phyloP scores from a whole-genome alignment of 768 basidiomycete genomes.

The Ramaria sp. region DNA sequence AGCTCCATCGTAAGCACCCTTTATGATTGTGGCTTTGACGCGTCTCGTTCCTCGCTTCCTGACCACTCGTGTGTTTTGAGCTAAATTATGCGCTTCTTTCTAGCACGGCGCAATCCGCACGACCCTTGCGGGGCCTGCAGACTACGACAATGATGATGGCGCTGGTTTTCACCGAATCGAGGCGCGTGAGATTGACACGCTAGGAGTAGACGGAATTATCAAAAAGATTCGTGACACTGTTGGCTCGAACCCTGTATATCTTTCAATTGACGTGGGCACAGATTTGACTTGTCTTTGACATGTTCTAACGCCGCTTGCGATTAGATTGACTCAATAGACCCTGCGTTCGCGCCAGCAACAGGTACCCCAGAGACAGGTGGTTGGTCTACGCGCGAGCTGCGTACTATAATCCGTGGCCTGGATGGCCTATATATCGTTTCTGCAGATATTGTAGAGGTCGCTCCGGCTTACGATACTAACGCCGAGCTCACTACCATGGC shows the following conservation, averaged over 20 bases:
- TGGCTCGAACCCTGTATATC: slow-evolving; percentile 63
- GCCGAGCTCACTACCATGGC: slow-evolving; percentile 56
- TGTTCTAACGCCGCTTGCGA: not conserved
- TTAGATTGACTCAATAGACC: slow-evolving; percentile 73
- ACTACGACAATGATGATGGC: slow-evolving; percentile 67
- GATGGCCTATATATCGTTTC: slow-evolving; percentile 70
- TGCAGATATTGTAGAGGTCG: slow-evolving; percentile 78
- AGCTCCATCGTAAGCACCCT: slow-evolving; percentile 71
- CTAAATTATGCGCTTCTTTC: too few species aligned
- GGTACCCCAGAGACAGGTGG: slow-evolving; percentile 75
- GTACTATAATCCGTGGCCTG: slow-evolving; percentile 64
- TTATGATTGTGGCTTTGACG: slow-evolving; percentile 13
- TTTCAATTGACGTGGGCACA: slow-evolving; percentile 59
- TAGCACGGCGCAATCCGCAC: slow-evolving; percentile 84
- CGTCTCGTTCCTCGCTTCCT: slow-evolving; percentile 11
- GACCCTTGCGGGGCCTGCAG: slow-evolving; percentile 65
- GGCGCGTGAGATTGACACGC: slow-evolving; percentile 74
- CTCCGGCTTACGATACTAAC: slow-evolving; percentile 68
- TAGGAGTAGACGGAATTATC: slow-evolving; percentile 69
- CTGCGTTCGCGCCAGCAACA: slow-evolving; percentile 73
- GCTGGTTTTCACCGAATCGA: slow-evolving; percentile 78
- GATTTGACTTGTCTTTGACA: not conserved
- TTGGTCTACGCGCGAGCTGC: slow-evolving; percentile 76
- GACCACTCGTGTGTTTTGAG: too few species aligned
- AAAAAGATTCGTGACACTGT: slow-evolving; percentile 71